Percentiles rank a stretch among this genome's conserved stretches.
Evolutionary conservation across 2,329 filamentous ascomycete genomes (phyloP).

Genomic region (Fusarium aywerte): DNA sequence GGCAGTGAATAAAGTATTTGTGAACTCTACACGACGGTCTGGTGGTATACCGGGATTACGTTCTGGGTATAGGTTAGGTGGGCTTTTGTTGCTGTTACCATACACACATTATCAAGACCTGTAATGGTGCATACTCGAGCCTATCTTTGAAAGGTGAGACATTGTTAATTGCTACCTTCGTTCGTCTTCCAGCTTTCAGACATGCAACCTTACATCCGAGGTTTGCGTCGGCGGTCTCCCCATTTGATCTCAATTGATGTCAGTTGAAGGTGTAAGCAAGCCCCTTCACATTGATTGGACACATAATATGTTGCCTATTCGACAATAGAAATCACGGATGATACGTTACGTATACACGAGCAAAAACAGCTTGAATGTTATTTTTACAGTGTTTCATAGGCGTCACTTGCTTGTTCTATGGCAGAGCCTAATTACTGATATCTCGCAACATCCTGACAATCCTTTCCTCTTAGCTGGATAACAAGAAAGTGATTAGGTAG

Average conservation of each 20-base stretch:
- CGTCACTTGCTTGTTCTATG: not conserved
- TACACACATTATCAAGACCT: not conserved
- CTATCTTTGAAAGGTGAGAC: not conserved
- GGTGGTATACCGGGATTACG: not conserved
- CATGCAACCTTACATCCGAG: not conserved
- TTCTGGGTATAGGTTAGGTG: not conserved
- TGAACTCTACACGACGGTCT: not conserved
- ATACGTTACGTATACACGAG: not conserved
- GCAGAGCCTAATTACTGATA: not conserved
- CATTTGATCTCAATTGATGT: not conserved
- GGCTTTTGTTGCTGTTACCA: not conserved
- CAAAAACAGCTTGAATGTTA: not conserved
- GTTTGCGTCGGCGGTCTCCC: not conserved
- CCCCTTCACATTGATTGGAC: not conserved
- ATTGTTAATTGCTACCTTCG: not conserved
- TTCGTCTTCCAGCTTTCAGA: not conserved
- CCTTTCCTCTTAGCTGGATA: not conserved
- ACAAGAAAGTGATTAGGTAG: not conserved
- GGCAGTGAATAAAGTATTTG: not conserved
- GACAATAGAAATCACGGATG: not conserved
- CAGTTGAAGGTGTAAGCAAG: not conserved
- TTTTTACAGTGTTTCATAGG: not conserved
- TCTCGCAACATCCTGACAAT: not conserved
- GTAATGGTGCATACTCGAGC: not conserved
- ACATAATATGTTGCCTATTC: not conserved